A percentile compares a stretch with the other conserved stretches of the same genome.
Conservation (phyloP, 2,329 filamentous ascomycete species). For the Helotiales sp. region DNA sequence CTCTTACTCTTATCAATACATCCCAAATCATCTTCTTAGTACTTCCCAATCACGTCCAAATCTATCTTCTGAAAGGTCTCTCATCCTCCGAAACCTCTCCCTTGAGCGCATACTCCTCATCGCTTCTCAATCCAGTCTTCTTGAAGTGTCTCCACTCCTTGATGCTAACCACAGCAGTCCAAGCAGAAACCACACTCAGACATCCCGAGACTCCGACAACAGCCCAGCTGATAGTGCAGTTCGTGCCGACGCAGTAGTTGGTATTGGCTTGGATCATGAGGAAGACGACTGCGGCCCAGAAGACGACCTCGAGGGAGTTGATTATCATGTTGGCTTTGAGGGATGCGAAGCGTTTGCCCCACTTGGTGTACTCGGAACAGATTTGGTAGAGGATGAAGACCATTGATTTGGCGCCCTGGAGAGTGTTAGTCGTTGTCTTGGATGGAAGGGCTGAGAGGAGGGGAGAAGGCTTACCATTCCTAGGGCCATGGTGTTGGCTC, state of each 20-base stretch:
- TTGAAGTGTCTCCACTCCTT: conserved; percentile 5
- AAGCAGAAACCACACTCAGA: background rate
- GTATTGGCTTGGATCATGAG: conserved; percentile 29
- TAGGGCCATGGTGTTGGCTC: conserved; percentile 20
- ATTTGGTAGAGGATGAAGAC: conserved; percentile 43
- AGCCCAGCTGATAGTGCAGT: conserved; percentile 23
- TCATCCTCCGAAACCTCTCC: background rate
- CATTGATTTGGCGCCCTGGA: conserved; percentile 40
- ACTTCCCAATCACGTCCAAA: too few relatives aligned
- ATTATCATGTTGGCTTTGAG: conserved; percentile 43
- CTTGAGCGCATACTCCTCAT: background rate
- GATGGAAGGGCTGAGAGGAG: background rate
- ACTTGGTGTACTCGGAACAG: conserved; percentile 37
- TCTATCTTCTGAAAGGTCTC: too few relatives aligned
- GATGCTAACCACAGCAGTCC: background rate
- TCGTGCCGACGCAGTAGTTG: conserved; percentile 15
- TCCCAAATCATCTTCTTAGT: too few relatives aligned
- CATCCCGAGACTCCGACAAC: background rate
- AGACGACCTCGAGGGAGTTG: conserved; percentile 43
- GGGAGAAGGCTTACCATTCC: conserved; percentile 22
- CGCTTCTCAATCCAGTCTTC: conserved; percentile 1
- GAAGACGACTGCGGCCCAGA: conserved; percentile 41
- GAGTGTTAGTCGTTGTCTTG: background rate
- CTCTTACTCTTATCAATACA: too few relatives aligned
- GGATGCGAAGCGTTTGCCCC: conserved; percentile 39